Conservation (phyloP, 2,329 filamentous ascomycete genomes). For the Plenodomus lindquistii region DNA sequence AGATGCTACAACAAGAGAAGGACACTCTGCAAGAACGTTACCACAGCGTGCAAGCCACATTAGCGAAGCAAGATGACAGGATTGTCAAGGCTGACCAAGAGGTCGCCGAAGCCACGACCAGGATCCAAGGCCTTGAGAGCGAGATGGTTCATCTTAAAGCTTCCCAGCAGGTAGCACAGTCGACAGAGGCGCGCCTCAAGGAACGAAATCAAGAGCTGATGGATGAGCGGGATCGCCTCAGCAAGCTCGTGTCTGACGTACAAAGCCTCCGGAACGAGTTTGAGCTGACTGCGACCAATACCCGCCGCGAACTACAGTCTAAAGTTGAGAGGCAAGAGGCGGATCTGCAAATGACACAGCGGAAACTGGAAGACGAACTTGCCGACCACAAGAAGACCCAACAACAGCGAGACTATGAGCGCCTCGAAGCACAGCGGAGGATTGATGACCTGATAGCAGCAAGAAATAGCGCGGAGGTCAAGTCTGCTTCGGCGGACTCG, state of each 20-base stretch:
- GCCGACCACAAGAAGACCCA: slow-evolving; percentile 84
- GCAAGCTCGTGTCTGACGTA: slow-evolving; percentile 78
- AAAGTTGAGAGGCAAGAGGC: slow-evolving; percentile 78
- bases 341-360: slow-evolving; percentile 77
- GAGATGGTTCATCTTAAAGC: slow-evolving; percentile 93
- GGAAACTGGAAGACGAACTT: slow-evolving; percentile 78
- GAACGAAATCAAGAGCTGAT: slow-evolving; percentile 85
- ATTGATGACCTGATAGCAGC: slow-evolving; percentile 89
- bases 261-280: slow-evolving; percentile 92
- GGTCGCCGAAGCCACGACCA: slow-evolving; percentile 79
- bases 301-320: slow-evolving; percentile 74
- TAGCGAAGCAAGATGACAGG: slow-evolving; percentile 85
- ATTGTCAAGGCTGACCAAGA: slow-evolving; percentile 94
- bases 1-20: slow-evolving; percentile 82
- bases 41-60: slow-evolving; percentile 74
- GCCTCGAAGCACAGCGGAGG: slow-evolving; percentile 83
- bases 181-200: slow-evolving; percentile 83
- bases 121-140: slow-evolving; percentile 84
- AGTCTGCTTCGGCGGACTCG: slow-evolving; percentile 83
- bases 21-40: slow-evolving; percentile 82
- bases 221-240: slow-evolving; percentile 83
- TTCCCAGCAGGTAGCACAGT: slow-evolving; percentile 93
- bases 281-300: slow-evolving; percentile 81
- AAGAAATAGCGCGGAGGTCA: slow-evolving; percentile 79
- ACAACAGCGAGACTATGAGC: slow-evolving; percentile 86